Evolutionary conservation across 805 yeast genomes (phyloP).

Genomic region (Suhomyces xylopsoci): DNA sequence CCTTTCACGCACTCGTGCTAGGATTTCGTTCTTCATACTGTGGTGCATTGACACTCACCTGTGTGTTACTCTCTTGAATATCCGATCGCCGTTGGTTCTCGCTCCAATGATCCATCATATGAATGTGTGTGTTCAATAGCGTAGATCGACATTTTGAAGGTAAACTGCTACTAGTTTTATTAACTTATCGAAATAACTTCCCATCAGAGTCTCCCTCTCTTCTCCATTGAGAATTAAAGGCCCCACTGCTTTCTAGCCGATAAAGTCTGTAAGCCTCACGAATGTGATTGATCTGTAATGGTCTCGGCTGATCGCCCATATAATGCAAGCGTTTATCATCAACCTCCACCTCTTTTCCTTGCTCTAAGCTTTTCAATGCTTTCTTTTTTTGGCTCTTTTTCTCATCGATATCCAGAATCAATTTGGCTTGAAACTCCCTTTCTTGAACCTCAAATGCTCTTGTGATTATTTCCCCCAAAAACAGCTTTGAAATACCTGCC

Average conservation of each 20-base stretch:
- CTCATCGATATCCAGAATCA: conserved; percentile 32
- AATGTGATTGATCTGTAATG: conserved; percentile 78
- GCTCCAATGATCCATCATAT: background rate
- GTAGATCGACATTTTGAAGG: background rate
- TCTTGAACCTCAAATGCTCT: conserved; percentile 71
- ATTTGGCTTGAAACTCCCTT: conserved; percentile 45
- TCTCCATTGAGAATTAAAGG: conserved; percentile 66
- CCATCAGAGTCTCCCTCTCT: conserved; percentile 70
- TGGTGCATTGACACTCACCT: background rate
- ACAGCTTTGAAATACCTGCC: conserved; percentile 84
- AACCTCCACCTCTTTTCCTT: conserved; percentile 34
- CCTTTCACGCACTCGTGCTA: background rate
- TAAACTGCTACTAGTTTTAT: background rate
- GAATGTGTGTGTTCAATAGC: background rate
- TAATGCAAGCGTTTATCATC: conserved; percentile 22
- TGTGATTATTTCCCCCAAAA: conserved; percentile 87
- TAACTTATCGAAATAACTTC: conserved; percentile 56
- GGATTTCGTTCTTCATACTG: background rate
- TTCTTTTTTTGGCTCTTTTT: conserved; percentile 39
- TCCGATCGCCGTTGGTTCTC: background rate
- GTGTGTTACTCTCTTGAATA: background rate
- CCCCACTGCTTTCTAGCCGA: conserved; percentile 61
- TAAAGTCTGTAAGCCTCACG: conserved; percentile 86
- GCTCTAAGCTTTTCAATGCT: conserved; percentile 36
- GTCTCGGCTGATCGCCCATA: conserved; percentile 48